Evolutionary conservation across 164 flowering plant species (phyloP), one percentile per base, ranked within the genome.

Genomic region (Malania oleifera): DNA sequence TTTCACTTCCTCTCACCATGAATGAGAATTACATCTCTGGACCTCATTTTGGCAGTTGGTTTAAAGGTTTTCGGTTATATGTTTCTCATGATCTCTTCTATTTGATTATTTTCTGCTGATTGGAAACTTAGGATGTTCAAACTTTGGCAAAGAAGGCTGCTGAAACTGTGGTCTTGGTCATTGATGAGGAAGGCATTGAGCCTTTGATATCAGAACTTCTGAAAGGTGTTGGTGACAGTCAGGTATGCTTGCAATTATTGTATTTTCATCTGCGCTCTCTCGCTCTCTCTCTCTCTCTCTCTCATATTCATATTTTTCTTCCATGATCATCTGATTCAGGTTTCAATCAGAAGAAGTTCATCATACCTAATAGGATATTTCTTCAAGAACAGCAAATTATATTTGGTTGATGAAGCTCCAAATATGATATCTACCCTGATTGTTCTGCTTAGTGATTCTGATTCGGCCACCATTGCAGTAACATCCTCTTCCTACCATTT

Each of bases 331-430:
- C n/a, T n/a, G n/a, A n/a, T 52, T 22, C 95, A 93, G 99, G 88
- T 88, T 59, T 71, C 78, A 43, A 63, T 87, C 40, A 71, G 97
- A 63, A 82, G 82, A 66, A 82, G 80, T 73, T 77, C 95, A 45
- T 71, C 88, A 20, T 89, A 89, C 75, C 75, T 95, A 24, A 84
- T 87, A 25, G 99, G 99, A 51, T 84, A 81, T 66, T 81, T 90
- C 70, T 93, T 90, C 80, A 80, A 85, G 63, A 86, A 88, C 70
- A 93, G 99, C 83, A 85, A 95, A 62, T 53, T 91, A 34, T 85
- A 87, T 79, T 73, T 95, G 82, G 96, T 78, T 67, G 99, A 95
- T 73, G 99, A 95, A 79, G 93, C 91, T 56, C 87, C 97, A 38
- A 81, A 80, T 59, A 77, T 86, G 87, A 85, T 95, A 61, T 79